Percentiles rank a stretch among this genome's conserved stretches.
Evolutionary conservation across 768 basidiomycete species (phyloP).

Genomic region (Omphalotus guepiniiformis): DNA sequence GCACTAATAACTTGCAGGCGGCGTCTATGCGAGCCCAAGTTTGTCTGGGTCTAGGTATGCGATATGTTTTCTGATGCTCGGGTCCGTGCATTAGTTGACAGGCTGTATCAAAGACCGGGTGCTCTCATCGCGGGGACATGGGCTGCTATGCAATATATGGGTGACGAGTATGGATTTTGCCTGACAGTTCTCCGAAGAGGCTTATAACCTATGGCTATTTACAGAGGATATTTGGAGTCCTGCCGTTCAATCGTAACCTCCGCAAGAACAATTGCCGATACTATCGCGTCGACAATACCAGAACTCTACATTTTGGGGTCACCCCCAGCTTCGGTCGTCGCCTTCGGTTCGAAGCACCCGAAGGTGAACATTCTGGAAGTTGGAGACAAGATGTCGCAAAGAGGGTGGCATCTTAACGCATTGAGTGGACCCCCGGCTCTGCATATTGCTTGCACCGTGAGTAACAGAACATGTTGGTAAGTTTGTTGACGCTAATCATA

Average conservation of each 20-base stretch:
- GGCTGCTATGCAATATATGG: slow-evolving; percentile 95
- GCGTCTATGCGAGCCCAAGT: slow-evolving; percentile 87
- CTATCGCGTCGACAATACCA: slow-evolving; percentile 64
- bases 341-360: slow-evolving; percentile 67
- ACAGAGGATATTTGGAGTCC: slow-evolving; percentile 82
- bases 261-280: slow-evolving; percentile 63
- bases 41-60: slow-evolving; percentile 84
- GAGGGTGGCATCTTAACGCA: slow-evolving; percentile 92
- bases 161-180: slow-evolving; percentile 58
- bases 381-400: slow-evolving; percentile 81
- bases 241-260: slow-evolving; percentile 79
- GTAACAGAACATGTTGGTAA: slow-evolving; percentile 20
- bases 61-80: not conserved
- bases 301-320: slow-evolving; percentile 88
- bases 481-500: not conserved
- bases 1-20: slow-evolving; percentile 45
- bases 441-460: slow-evolving; percentile 92
- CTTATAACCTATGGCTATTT: slow-evolving; percentile 4
- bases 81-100: not conserved
- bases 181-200: not conserved
- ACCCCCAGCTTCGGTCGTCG: slow-evolving; percentile 87
- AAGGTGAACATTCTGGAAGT: slow-evolving; percentile 79
- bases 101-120: slow-evolving; percentile 62
- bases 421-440: slow-evolving; percentile 74
- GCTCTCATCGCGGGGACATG: slow-evolving; percentile 92